phyloP scores from a whole-genome alignment of 768 basidiomycete species.

The Clathrus columnatus region DNA sequence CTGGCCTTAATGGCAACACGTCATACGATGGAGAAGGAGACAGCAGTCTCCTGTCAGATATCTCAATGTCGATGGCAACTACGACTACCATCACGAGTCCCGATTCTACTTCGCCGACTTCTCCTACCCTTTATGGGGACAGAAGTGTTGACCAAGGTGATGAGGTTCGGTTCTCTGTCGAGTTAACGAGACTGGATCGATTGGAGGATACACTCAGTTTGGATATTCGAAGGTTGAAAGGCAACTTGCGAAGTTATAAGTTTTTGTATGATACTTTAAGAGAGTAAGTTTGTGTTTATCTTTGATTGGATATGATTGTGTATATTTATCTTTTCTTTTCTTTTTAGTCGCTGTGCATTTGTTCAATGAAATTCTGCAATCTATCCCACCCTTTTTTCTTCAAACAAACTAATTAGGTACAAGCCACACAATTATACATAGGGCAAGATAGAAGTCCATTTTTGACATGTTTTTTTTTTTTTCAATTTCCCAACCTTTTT shows the following conservation, averaged over 20 bases:
- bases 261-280: constrained; percentile 82
- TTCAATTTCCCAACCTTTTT: no score
- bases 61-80: constrained; percentile 19
- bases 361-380: constrained; percentile 3
- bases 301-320: neutral
- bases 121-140: constrained; percentile 72
- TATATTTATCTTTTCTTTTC: neutral
- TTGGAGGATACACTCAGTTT: constrained; percentile 86
- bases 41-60: constrained; percentile 27
- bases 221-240: constrained; percentile 88
- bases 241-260: constrained; percentile 87
- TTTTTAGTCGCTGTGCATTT: constrained; percentile 11
- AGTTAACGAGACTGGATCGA: constrained; percentile 83
- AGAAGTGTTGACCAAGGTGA: constrained; percentile 77
- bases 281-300: constrained; percentile 47
- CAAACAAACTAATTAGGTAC: neutral
- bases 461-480: no score
- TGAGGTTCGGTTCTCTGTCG: constrained; percentile 94
- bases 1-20: constrained; percentile 14
- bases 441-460: no score
- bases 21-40: constrained; percentile 33
- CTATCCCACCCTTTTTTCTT: neutral
- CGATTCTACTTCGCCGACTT: neutral
- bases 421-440: neutral
- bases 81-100: constrained; percentile 20